These are phyloP conservation scores for Exophiala sp. DNA, from an alignment of 2,329 filamentous ascomycete species.

Conservation along the genomic window DNA sequence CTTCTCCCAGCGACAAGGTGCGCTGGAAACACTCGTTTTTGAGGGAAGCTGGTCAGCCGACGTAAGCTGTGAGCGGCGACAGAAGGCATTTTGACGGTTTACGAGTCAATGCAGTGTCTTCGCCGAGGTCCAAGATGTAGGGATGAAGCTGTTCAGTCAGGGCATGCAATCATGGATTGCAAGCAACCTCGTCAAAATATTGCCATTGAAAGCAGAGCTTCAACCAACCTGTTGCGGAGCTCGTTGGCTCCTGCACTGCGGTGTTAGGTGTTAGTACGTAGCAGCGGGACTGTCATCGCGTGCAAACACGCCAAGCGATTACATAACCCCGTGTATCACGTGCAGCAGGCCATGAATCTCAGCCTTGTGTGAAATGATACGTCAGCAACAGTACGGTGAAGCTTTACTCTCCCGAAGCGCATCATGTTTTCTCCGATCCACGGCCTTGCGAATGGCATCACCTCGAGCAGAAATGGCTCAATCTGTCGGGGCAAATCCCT, in stretches of 20 bases:
- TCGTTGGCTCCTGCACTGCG: not conserved
- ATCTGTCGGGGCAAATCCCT: not conserved
- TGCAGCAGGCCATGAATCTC: not conserved
- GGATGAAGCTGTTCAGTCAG: not conserved
- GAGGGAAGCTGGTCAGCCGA: conserved; percentile 17
- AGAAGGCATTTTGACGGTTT: conserved; percentile 21
- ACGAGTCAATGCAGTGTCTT: not conserved
- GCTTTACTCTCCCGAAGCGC: not conserved
- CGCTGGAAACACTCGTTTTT: conserved; percentile 27
- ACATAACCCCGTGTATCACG: too few relatives aligned
- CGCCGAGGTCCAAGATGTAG: too few relatives aligned
- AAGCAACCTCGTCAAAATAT: not conserved
- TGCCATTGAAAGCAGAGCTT: conserved; percentile 28
- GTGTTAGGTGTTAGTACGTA: too few relatives aligned
- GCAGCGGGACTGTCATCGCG: not conserved
- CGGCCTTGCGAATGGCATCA: conserved; percentile 4
- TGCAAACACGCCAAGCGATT: not conserved
- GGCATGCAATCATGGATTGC: too few relatives aligned
- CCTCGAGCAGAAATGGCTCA: conserved; percentile 9
- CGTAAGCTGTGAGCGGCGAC: conserved; percentile 22
- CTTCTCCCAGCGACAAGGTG: conserved; percentile 25
- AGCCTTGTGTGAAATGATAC: not conserved
- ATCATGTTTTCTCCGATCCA: too few relatives aligned
- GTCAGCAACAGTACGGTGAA: not conserved
- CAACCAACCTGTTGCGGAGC: conserved; percentile 7